Percentiles rank a stretch among this genome's conserved stretches.
These are phyloP conservation scores for Kalaharituber pfeilii DNA, from an alignment of 2,329 filamentous ascomycete genomes.

Conservation along the genomic window DNA sequence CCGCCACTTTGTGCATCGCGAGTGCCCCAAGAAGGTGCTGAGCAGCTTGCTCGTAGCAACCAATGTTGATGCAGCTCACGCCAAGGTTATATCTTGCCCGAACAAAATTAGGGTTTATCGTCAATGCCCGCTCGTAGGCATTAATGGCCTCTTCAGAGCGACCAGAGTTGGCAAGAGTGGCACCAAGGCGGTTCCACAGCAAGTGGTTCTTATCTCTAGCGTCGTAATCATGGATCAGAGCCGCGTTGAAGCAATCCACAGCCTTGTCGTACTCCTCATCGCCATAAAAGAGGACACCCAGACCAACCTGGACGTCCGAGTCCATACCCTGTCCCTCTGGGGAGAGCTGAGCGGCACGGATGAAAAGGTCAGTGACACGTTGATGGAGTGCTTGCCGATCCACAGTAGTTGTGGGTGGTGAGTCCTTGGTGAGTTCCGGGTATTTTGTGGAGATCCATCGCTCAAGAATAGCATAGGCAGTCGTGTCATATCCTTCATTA, in stretches of 20 bases:
- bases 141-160: conserved; percentile 91
- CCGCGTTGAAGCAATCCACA: conserved; percentile 91
- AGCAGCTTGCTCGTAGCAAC: conserved; percentile 82
- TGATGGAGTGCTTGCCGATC: conserved; percentile 80
- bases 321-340: conserved; percentile 93
- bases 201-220: conserved; percentile 75
- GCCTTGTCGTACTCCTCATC: conserved; percentile 97
- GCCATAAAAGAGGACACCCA: conserved; percentile 94
- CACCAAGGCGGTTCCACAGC: conserved; percentile 91
- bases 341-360: conserved; percentile 76
- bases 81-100: conserved; percentile 92
- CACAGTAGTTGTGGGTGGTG: conserved; percentile 74
- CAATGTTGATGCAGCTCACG: conserved; percentile 93
- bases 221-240: conserved; percentile 72
- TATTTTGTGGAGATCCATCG: conserved; percentile 96
- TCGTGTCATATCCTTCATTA: conserved; percentile 96
- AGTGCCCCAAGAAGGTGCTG: conserved; percentile 82
- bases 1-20: conserved; percentile 87
- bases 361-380: conserved; percentile 78
- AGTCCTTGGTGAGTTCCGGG: conserved; percentile 57
- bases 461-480: conserved; percentile 87
- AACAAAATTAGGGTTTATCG: conserved; percentile 86
- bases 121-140: conserved; percentile 83
- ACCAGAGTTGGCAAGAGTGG: conserved; percentile 86
- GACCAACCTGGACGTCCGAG: conserved; percentile 89